These are phyloP conservation scores for Solanum ahanhuiri DNA, from an alignment of 257 asterid genomes.

Conservation along the genomic window DNA sequence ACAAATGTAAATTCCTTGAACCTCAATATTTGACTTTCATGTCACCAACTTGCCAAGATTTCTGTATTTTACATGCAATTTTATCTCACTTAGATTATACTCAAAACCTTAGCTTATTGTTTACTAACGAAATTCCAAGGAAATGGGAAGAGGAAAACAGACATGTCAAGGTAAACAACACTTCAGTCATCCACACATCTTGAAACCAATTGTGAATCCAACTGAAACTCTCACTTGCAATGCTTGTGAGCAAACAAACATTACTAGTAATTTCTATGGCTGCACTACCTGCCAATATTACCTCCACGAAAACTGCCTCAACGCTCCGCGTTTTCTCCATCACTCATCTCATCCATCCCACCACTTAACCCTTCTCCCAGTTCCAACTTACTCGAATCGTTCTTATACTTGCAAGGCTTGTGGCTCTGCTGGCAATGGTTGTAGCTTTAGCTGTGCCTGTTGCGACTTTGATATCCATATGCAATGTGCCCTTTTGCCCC, in stretches of 20 bases:
- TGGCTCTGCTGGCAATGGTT: slow-evolving; percentile 7
- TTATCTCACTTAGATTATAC: background rate
- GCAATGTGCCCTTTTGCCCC: slow-evolving; percentile 14
- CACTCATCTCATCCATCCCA: slow-evolving; percentile 19
- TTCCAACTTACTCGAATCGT: slow-evolving; percentile 10
- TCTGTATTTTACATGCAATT: background rate
- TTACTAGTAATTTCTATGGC: background rate
- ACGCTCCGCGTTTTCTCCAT: slow-evolving; percentile 21
- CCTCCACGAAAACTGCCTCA: slow-evolving; percentile 18
- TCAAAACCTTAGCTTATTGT: background rate
- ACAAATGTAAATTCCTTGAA: background rate
- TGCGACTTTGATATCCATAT: slow-evolving; percentile 24
- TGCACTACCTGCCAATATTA: slow-evolving; percentile 18
- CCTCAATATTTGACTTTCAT: background rate
- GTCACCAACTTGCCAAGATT: background rate
- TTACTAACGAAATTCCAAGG: background rate
- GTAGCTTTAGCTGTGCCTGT: slow-evolving; percentile 14
- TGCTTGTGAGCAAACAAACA: slow-evolving; percentile 5
- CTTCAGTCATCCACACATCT: slow-evolving; percentile 44
- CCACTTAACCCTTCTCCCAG: slow-evolving; percentile 21
- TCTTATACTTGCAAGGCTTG: slow-evolving; percentile 18
- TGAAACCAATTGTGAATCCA: slow-evolving; percentile 4
- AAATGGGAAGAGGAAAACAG: background rate
- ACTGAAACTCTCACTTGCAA: slow-evolving; percentile 12
- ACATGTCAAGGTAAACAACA: slow-evolving; percentile 9